Base-by-base conservation (phyloP, 352 stramenopile species). In the Globisporangium paroecandrum region DNA sequence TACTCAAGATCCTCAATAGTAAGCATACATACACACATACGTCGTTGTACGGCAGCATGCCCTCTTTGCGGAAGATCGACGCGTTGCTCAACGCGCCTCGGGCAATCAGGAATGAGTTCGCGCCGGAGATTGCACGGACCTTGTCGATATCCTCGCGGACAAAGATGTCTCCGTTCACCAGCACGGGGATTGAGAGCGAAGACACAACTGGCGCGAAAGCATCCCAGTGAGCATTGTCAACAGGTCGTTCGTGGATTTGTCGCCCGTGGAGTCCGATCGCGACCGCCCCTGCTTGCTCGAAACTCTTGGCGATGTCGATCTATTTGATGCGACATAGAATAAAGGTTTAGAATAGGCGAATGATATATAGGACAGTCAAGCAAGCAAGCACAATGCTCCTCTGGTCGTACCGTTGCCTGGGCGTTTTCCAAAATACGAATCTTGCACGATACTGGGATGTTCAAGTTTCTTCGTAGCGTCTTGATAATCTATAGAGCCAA, bases 151-250 rank as follows among this genome's bases (percentile, higher is more conserved):
- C 82, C 8, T 89, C 85, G 61, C 89, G 77, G 27, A 65, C 77
- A 59, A 92, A 97, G 18, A 97, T 81, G 59, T 97, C 90, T n/a
- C 90, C 90, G 62, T 97, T 97, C 13, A 88, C 90, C 10, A 97
- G 70, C 29, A 97, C 78, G 34, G 90, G 90, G 12, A 97, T 83
- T 4, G 74, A 79, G 1, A 97, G 57, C 24, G 89, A 81, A 43
- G 83, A 87, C 29, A 90, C 81, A 20, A 95, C 73, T 9, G 84
- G 81, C 6, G 76, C 71, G 12, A 95, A 71, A 41, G 76, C 69
- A 41, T 93, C 85, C 87, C 87, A 95, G 65, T 89, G 87, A 0
- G 85, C 83, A 61, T 88, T 78, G 51, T 93, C 77, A 1, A 70
- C 69, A 59, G 87, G 85, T 29, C 85, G 85, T 47, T 94, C 82